A percentile compares a stretch with the other conserved stretches of the same genome.
Conservation (phyloP, 192 early-diverging fungal species). For the Helicostylum pulchrum region DNA sequence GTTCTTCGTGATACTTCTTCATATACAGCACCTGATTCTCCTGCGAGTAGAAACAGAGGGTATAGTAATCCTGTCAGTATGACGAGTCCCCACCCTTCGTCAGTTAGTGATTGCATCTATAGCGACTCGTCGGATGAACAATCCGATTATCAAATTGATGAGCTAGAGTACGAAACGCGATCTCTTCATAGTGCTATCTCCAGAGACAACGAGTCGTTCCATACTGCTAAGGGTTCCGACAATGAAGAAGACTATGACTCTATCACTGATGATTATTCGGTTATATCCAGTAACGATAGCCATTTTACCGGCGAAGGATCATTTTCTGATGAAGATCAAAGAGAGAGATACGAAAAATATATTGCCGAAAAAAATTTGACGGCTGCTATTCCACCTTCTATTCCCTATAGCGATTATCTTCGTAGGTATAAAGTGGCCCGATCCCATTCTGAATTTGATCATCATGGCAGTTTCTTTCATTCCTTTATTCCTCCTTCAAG, state of each 20-base stretch:
- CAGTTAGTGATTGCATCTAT: constrained; percentile 3
- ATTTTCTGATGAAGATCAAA: no score
- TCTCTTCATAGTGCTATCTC: constrained; percentile 9
- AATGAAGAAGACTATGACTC: neutral
- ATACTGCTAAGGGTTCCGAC: constrained; percentile 13
- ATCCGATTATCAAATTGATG: neutral
- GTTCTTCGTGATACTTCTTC: neutral
- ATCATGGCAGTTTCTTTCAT: constrained; percentile 25
- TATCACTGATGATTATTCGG: no score
- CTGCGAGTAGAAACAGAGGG: neutral
- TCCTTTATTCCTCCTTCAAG: constrained; percentile 51
- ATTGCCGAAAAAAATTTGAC: neutral
- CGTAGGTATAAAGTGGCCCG: constrained; percentile 6
- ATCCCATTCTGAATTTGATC: neutral
- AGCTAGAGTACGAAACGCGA: neutral
- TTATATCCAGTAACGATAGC: no score
- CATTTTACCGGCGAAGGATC: no score
- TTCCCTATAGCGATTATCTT: constrained; percentile 23
- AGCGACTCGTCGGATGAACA: neutral
- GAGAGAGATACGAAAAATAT: no score
- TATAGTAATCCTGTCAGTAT: neutral
- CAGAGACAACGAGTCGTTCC: constrained; percentile 24
- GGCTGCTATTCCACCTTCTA: constrained; percentile 15
- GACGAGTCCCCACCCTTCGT: neutral
- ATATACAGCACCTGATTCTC: neutral